A percentile compares a stretch with the other conserved stretches of the same genome.
phyloP scores from a whole-genome alignment of 306 rosid species.

The Cicer bijugum region DNA sequence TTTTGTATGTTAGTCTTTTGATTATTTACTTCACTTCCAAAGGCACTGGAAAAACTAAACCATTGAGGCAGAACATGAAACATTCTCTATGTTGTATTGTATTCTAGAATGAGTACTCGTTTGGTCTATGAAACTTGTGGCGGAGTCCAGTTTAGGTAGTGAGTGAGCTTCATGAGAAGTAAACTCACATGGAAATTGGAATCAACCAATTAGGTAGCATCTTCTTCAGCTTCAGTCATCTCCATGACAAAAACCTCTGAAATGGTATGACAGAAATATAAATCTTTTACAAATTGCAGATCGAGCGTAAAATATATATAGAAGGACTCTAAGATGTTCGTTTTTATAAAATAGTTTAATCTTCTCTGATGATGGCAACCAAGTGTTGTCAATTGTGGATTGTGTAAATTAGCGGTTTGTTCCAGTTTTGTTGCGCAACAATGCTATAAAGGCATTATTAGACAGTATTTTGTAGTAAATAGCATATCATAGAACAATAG shows the following conservation, averaged over 20 bases:
- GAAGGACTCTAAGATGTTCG: constrained; percentile 19
- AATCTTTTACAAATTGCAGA: constrained; percentile 3
- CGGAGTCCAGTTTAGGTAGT: constrained; percentile 37
- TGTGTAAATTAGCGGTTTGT: too few species aligned
- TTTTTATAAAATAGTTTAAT: constrained; percentile 9
- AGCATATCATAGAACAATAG: too few species aligned
- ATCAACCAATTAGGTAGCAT: constrained; percentile 39
- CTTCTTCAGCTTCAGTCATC: constrained; percentile 48
- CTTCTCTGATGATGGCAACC: not conserved
- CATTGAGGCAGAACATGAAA: constrained; percentile 46
- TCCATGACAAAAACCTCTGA: constrained; percentile 44
- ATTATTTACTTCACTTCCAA: constrained; percentile 38
- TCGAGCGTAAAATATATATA: not conserved
- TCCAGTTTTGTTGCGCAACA: too few species aligned
- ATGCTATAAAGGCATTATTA: too few species aligned
- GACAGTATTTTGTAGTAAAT: too few species aligned
- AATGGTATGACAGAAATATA: constrained; percentile 37
- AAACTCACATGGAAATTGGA: constrained; percentile 43
- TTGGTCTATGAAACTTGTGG: constrained; percentile 35
- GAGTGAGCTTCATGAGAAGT: constrained; percentile 34
- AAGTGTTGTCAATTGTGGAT: too few species aligned
- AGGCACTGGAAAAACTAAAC: constrained; percentile 30
- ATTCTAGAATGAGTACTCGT: constrained; percentile 16
- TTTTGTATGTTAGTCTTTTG: constrained; percentile 41
- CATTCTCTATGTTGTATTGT: not conserved